Conservation (phyloP, 495 filamentous ascomycete genomes). For the Glarea lozoyensis region DNA sequence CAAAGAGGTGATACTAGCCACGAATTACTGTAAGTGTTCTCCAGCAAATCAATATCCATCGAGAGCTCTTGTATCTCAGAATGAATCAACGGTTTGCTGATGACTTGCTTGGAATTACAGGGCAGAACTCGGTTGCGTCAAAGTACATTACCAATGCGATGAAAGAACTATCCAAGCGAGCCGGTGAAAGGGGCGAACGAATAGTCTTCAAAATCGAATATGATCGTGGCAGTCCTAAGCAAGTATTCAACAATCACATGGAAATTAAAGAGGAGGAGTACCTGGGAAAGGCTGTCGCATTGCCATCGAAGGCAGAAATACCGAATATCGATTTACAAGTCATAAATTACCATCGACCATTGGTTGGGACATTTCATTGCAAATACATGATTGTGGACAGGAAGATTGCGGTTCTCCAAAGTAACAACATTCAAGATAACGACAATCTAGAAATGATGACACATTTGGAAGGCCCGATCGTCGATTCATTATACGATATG, state of each 20-base stretch:
- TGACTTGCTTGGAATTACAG: too few species aligned
- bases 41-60: too few species aligned
- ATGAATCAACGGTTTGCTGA: too few species aligned
- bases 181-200: slow-evolving; percentile 45
- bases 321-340: slow-evolving; percentile 65
- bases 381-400: slow-evolving; percentile 74
- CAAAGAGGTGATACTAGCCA: slow-evolving; percentile 62
- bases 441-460: slow-evolving; percentile 74
- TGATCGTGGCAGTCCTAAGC: slow-evolving; percentile 58
- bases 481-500: slow-evolving; percentile 65
- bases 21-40: too few species aligned
- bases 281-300: slow-evolving; percentile 41
- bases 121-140: slow-evolving; percentile 58
- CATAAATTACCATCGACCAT: slow-evolving; percentile 63
- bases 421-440: slow-evolving; percentile 73
- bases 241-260: slow-evolving; percentile 55
- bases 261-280: slow-evolving; percentile 48
- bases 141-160: slow-evolving; percentile 60
- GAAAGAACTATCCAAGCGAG: slow-evolving; percentile 55
- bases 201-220: slow-evolving; percentile 67
- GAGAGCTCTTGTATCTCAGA: too few species aligned
- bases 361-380: slow-evolving; percentile 67
- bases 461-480: slow-evolving; percentile 68
- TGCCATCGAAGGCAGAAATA: slow-evolving; percentile 54
- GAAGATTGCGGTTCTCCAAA: slow-evolving; percentile 55